A percentile compares a stretch with the other conserved stretches of the same genome.
These are phyloP conservation scores for Cutaneotrichosporon spelunceum DNA, from an alignment of 1,284 basidiomycete species.

Conservation along the genomic window DNA sequence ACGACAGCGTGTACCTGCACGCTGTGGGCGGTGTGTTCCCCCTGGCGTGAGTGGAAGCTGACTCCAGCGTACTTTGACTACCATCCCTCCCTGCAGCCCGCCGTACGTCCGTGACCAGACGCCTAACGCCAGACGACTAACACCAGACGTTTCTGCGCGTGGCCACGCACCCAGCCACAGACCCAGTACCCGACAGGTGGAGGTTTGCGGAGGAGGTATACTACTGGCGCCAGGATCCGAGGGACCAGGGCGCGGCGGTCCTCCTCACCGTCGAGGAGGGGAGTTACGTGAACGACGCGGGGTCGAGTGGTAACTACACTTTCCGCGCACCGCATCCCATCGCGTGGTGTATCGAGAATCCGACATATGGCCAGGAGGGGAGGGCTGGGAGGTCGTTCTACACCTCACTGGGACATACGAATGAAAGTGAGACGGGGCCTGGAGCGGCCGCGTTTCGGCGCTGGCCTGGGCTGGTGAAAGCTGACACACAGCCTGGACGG, in stretches of 20 bases:
- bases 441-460: too few species aligned
- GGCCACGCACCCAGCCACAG: conserved; percentile 63
- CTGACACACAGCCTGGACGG: conserved; percentile 50
- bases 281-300: conserved; percentile 54
- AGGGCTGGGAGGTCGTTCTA: conserved; percentile 70
- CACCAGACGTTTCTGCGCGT: conserved; percentile 59
- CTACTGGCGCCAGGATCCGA: conserved; percentile 72
- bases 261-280: conserved; percentile 66
- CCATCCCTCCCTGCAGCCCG: conserved; percentile 62
- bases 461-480: neutral
- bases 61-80: conserved; percentile 65
- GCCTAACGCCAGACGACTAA: too few species aligned
- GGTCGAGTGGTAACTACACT: neutral
- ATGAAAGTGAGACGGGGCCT: conserved; percentile 59
- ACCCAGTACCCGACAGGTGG: conserved; percentile 64
- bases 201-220: conserved; percentile 58
- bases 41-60: neutral
- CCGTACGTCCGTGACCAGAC: too few species aligned
- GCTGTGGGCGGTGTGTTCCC: conserved; percentile 52
- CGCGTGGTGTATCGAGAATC: conserved; percentile 69
- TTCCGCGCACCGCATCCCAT: conserved; percentile 48
- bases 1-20: conserved; percentile 60
- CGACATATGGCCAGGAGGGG: conserved; percentile 56
- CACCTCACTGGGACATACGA: conserved; percentile 71
- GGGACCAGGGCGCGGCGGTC: conserved; percentile 62